Percentiles rank a stretch among this genome's conserved stretches.
phyloP scores from a whole-genome alignment of 164 flowering plant genomes.

The Sextonia rubra region DNA sequence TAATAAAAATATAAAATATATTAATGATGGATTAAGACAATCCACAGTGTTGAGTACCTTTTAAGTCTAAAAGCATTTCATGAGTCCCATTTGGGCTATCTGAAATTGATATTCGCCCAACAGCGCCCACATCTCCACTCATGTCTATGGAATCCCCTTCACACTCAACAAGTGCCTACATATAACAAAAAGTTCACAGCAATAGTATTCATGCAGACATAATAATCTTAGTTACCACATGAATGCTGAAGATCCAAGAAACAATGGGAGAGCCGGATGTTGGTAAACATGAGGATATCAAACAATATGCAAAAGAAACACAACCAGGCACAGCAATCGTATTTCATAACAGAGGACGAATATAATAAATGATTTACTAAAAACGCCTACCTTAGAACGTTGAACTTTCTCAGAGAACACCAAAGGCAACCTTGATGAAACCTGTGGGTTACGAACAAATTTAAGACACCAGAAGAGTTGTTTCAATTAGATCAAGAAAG shows the following conservation, averaged over 20 bases:
- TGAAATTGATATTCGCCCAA: slow-evolving; percentile 74
- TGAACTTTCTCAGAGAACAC: slow-evolving; percentile 71
- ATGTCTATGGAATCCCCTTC: slow-evolving; percentile 93
- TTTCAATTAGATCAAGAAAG: background rate
- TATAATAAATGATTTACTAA: background rate
- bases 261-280: slow-evolving; percentile 1
- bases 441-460: slow-evolving; percentile 29
- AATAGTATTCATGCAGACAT: too few relatives aligned
- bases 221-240: background rate
- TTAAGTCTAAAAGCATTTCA: slow-evolving; percentile 79
- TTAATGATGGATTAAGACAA: background rate
- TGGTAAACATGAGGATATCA: background rate
- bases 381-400: slow-evolving; percentile 47
- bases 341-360: background rate
- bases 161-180: slow-evolving; percentile 95
- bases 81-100: slow-evolving; percentile 43
- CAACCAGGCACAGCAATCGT: background rate
- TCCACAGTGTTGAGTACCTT: slow-evolving; percentile 45
- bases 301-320: background rate
- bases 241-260: background rate
- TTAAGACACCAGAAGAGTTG: background rate
- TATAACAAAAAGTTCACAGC: background rate
- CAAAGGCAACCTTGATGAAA: slow-evolving; percentile 60
- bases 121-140: slow-evolving; percentile 97
- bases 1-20: too few relatives aligned